Evolutionary conservation across 2,329 filamentous ascomycete genomes (phyloP).

Genomic region (Cercospora janseana): DNA sequence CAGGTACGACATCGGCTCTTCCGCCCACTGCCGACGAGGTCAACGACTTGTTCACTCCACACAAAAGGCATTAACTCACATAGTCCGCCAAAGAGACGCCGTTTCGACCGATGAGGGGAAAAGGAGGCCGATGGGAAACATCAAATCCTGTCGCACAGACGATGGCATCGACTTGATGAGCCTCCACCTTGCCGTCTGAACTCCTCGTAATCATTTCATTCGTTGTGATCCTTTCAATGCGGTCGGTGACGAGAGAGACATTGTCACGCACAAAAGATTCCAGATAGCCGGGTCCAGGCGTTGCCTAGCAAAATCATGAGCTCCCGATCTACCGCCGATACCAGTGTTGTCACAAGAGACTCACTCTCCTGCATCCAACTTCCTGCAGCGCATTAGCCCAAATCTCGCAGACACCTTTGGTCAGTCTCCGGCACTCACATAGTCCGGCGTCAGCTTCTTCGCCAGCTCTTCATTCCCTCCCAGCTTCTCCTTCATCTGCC

Average conservation of each 20-base stretch:
- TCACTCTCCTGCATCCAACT: slow-evolving; percentile 64
- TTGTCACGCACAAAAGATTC: slow-evolving; percentile 39
- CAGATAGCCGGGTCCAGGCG: slow-evolving; percentile 43
- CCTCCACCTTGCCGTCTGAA: slow-evolving; percentile 17
- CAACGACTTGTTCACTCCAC: neutral
- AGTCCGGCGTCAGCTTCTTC: slow-evolving; percentile 57
- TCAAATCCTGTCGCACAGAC: slow-evolving; percentile 44
- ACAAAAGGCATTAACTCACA: neutral
- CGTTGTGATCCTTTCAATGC: slow-evolving; percentile 28
- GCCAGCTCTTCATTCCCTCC: slow-evolving; percentile 56
- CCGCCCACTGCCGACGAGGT: slow-evolving; percentile 30
- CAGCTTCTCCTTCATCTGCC: slow-evolving; percentile 54
- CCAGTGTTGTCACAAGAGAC: slow-evolving; percentile 34
- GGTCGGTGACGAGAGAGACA: slow-evolving; percentile 31
- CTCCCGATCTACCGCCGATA: no score
- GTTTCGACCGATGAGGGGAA: slow-evolving; percentile 41
- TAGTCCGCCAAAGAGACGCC: slow-evolving; percentile 26
- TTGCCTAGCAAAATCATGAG: neutral
- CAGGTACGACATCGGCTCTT: slow-evolving; percentile 31
- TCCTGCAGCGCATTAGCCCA: slow-evolving; percentile 44
- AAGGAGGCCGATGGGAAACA: slow-evolving; percentile 40
- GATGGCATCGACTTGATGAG: slow-evolving; percentile 22
- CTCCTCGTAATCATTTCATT: slow-evolving; percentile 29
- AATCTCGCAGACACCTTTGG: neutral
- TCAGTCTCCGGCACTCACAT: neutral